A percentile compares a stretch with the other conserved stretches of the same genome.
phyloP scores from a whole-genome alignment of 108 stramenopile genomes.

The Skeletonema tropicum region DNA sequence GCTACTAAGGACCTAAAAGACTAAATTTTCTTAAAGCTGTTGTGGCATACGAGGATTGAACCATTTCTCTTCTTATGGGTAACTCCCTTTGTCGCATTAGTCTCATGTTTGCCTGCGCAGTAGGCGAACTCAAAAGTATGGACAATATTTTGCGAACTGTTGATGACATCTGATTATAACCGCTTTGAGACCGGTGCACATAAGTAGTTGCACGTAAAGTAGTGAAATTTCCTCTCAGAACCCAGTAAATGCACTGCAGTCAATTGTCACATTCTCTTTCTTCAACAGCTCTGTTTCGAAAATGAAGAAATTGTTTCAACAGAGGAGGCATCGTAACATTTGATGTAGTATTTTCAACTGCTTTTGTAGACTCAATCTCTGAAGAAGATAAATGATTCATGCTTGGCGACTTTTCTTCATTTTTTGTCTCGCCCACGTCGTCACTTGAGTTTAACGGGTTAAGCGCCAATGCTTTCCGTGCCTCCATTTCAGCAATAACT shows the following conservation, averaged over 20 bases:
- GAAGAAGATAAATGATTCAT: neutral
- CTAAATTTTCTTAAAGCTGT: too few species aligned
- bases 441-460: neutral
- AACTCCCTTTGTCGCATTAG: too few species aligned
- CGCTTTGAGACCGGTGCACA: too few species aligned
- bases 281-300: neutral
- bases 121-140: too few species aligned
- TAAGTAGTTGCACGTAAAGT: too few species aligned
- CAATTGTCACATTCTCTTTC: neutral
- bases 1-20: too few species aligned
- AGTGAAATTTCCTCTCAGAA: neutral
- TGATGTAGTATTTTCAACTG: neutral
- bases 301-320: neutral
- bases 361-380: neutral
- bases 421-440: neutral
- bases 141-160: neutral
- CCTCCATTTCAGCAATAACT: neutral
- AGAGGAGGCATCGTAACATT: neutral
- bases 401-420: neutral
- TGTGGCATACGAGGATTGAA: too few species aligned
- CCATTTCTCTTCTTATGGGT: too few species aligned
- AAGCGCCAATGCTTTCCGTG: neutral
- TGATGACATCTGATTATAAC: too few species aligned
- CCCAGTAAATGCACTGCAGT: neutral
- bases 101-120: too few species aligned